phyloP scores from a whole-genome alignment of 2,329 filamentous ascomycete species.

The Phaeoacremonium minimum region DNA sequence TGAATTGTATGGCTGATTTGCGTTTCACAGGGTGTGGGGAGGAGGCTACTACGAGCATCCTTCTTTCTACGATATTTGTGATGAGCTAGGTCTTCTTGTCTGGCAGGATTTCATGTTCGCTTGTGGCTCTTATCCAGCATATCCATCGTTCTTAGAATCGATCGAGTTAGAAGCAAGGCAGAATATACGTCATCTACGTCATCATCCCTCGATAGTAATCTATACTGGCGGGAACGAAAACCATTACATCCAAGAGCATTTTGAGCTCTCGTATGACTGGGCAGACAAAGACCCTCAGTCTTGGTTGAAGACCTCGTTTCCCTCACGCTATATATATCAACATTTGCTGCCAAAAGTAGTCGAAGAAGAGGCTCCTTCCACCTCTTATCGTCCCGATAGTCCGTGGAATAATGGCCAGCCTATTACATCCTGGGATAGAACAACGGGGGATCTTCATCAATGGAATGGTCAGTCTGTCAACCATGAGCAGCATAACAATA shows the following conservation, averaged over 20 bases:
- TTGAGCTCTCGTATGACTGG: constrained; percentile 65
- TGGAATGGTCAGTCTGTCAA: constrained; percentile 56
- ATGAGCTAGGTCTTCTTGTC: constrained; percentile 67
- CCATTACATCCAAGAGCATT: constrained; percentile 62
- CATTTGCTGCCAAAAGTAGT: constrained; percentile 64
- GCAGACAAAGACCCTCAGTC: constrained; percentile 66
- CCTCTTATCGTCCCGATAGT: too few species aligned
- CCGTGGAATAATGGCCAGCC: too few species aligned
- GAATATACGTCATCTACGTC: constrained; percentile 50
- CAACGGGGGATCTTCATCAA: constrained; percentile 77
- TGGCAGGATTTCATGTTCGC: constrained; percentile 75
- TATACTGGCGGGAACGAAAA: constrained; percentile 75
- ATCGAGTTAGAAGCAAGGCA: constrained; percentile 55
- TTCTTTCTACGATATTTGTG: constrained; percentile 64
- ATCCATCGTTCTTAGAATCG: constrained; percentile 49
- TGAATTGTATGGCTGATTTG: too few species aligned
- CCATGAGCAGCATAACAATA: too few species aligned
- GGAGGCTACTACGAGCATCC: constrained; percentile 67
- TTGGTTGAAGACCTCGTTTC: constrained; percentile 74
- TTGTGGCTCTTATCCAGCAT: constrained; percentile 62
- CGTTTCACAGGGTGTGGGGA: constrained; percentile 22
- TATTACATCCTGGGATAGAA: too few species aligned
- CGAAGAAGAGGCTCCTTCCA: constrained; percentile 49
- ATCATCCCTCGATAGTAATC: constrained; percentile 61
- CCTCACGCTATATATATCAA: constrained; percentile 75